Evolutionary conservation across 148 eudicot species (phyloP), one percentile per base, ranked within the genome.

Genomic region (Dysphania ambrosioides): DNA sequence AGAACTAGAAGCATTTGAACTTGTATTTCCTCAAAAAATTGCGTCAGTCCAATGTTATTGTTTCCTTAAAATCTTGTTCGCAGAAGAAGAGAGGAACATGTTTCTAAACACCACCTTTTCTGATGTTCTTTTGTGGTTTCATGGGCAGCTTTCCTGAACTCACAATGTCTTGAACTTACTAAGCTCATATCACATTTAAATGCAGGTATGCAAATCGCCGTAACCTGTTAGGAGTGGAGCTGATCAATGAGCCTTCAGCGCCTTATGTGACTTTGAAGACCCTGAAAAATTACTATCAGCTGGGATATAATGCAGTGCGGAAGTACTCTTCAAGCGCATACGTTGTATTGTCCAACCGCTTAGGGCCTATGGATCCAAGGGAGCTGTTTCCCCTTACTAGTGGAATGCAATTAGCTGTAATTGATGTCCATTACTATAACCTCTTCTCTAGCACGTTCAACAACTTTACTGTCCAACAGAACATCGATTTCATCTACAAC

Each of bases 341-440:
- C 72, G 87, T 84, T 8, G 47, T 87, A 8, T 35, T 87, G 64
- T 84, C 84, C 1, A 82, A 86, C 70, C 70, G 87, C 59, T 71
- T 86, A 62, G 83, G 83, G 19, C 18, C 66, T n/a, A 21, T 26
- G 40, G 44, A 74, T 5, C 71, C 73, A 24, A 73, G 16, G 77
- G 90, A 87, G 56, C 72, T 87, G n/a, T 72, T 84, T 29, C 47
- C 79, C 12, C 65, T 86, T 36, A 81, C 83, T 18, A 75, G 79
- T 15, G 49, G 72, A 61, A 24, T 67, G 40, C 65, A 67, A 3
- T 34, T 57, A 15, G 35, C 75, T 16, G 90, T 82, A 16, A 72
- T 87, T 13, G 87, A 87, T 66, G 83, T 87, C 42, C 90, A 87
- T 76, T 80, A 75, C 55, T 83, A 82, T 66, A 82, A 79, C 53